phyloP scores from a whole-genome alignment of 768 basidiomycete species.

The Antrodiella citrinella region DNA sequence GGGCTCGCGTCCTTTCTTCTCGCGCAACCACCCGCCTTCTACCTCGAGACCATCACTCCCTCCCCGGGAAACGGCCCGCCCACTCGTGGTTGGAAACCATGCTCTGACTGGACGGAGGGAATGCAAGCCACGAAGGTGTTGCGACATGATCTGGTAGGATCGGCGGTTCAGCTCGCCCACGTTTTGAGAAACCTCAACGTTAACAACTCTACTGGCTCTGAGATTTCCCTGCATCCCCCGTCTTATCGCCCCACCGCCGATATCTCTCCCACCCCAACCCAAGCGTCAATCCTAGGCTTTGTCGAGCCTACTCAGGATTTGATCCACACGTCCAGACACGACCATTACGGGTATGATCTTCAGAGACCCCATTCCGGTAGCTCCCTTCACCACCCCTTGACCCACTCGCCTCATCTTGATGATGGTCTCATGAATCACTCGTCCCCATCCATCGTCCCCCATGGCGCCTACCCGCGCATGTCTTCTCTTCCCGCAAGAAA shows the following conservation, averaged over 20 bases:
- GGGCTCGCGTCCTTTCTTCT: constrained; percentile 59
- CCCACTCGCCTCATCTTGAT: not conserved
- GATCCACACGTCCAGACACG: not conserved
- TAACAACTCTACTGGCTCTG: constrained; percentile 5
- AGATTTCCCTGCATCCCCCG: constrained; percentile 8
- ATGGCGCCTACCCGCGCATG: not conserved
- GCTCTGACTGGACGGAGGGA: constrained; percentile 72
- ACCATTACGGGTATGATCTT: not conserved
- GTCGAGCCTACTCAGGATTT: not conserved
- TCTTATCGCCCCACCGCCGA: constrained; percentile 4
- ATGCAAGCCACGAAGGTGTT: constrained; percentile 58
- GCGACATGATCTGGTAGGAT: constrained; percentile 58
- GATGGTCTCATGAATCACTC: not conserved
- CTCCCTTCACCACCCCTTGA: not conserved
- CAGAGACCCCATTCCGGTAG: not conserved
- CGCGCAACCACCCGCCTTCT: constrained; percentile 62
- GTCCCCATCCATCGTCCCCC: not conserved
- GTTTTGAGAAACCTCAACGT: constrained; percentile 39
- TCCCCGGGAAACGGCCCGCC: constrained; percentile 1
- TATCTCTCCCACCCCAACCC: not conserved
- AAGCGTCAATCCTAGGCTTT: not conserved
- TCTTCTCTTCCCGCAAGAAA: not conserved
- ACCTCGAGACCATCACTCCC: constrained; percentile 41
- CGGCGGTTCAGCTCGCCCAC: constrained; percentile 50
- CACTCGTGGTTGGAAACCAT: constrained; percentile 43